Evolutionary conservation across 495 filamentous ascomycete species (phyloP), one percentile per base, ranked within the genome.

Genomic region (Poronia punctata): DNA sequence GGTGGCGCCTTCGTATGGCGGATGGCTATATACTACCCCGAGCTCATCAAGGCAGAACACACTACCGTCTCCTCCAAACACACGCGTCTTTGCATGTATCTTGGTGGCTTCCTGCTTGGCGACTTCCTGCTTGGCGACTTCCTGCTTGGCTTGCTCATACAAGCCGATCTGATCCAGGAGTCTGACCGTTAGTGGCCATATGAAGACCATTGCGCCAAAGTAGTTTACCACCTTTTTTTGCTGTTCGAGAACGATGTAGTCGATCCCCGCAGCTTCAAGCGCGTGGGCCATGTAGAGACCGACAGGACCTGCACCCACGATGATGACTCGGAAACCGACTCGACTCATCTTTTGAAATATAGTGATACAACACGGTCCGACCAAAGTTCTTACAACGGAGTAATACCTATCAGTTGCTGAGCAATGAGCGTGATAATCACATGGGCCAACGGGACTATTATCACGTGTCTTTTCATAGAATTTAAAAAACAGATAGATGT

Each of bases 11-110:
- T 72, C 5, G 67, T 66, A 6, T 75, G 66, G 66, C 74, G 84
- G 27, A 61, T 82, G 23, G 78, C 83, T n/a, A 72, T 84, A 25
- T 83, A 76, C 67, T 66, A 86, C 32, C 87, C 86, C 0, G 60
- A 78, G 12, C 63, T 88, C 11, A 66, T 93, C 35, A 66, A 67
- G 4, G 76, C 80, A 10, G 35, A n/a, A n/a, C n/a, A n/a, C n/a
- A n/a, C n/a, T n/a, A n/a, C n/a, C n/a, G n/a, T n/a, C n/a, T n/a
- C n/a, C n/a, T n/a, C n/a, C n/a, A n/a, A n/a, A n/a, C n/a, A n/a
- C n/a, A n/a, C n/a, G n/a, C n/a, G n/a, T n/a, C n/a, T n/a, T n/a
- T n/a, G n/a, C n/a, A n/a, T n/a, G n/a, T n/a, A n/a, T n/a, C n/a
- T n/a, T n/a, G n/a, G n/a, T n/a, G n/a, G n/a, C n/a, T n/a, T n/a